A percentile compares a stretch with the other conserved stretches of the same genome.
These are phyloP conservation scores for Yamadazyma nakazawae DNA, from an alignment of 805 yeast species.

Conservation along the genomic window DNA sequence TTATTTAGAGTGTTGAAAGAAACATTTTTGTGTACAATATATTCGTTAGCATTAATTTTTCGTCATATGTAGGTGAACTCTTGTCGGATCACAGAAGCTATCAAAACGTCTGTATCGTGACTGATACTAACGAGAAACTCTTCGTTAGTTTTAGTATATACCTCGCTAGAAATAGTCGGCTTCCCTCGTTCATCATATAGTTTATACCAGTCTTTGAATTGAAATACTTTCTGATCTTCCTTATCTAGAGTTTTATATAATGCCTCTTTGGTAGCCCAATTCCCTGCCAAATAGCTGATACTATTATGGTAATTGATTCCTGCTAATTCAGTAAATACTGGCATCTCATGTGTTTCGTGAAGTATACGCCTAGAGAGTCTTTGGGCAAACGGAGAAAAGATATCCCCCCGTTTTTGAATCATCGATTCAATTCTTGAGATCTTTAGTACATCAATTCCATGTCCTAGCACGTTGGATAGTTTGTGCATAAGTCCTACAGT, in stretches of 20 bases:
- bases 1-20: slow-evolving; percentile 2
- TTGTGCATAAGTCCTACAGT: slow-evolving; percentile 1
- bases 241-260: slow-evolving; percentile 56
- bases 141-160: slow-evolving; percentile 33
- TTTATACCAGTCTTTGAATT: slow-evolving; percentile 61
- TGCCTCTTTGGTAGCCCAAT: slow-evolving; percentile 78
- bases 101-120: slow-evolving; percentile 61
- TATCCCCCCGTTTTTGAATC: slow-evolving; percentile 23
- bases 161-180: slow-evolving; percentile 39
- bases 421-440: slow-evolving; percentile 45
- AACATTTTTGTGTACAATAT: slow-evolving; percentile 7
- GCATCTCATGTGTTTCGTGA: slow-evolving; percentile 39
- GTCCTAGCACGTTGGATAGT: slow-evolving; percentile 30
- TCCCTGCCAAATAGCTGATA: slow-evolving; percentile 44
- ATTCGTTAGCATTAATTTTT: background rate
- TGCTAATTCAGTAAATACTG: slow-evolving; percentile 22
- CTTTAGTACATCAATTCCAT: slow-evolving; percentile 58
- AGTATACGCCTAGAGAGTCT: slow-evolving; percentile 48
- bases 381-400: slow-evolving; percentile 7
- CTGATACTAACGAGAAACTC: slow-evolving; percentile 53
- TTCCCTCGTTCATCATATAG: slow-evolving; percentile 36
- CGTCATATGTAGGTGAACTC: slow-evolving; percentile 6
- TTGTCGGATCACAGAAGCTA: slow-evolving; percentile 54
- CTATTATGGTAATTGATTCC: slow-evolving; percentile 16
- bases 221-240: slow-evolving; percentile 48